These are phyloP conservation scores for Volvox reticuliferus DNA, from an alignment of 139 green algal genomes.

Conservation along the genomic window DNA sequence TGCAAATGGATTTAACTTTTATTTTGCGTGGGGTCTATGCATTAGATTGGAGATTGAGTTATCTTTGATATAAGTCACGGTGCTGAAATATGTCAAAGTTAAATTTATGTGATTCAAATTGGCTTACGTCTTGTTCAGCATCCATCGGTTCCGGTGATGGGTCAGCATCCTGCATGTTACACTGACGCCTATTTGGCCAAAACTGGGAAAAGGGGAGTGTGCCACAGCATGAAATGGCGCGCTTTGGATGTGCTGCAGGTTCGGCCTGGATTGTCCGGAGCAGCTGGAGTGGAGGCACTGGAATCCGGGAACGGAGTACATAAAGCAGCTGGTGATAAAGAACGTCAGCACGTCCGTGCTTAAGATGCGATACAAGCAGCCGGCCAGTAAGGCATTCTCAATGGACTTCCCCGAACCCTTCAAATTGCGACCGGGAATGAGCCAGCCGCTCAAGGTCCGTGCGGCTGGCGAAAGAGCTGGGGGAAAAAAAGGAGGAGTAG, in stretches of 20 bases:
- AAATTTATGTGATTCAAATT: not conserved
- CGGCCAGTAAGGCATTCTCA: conserved; percentile 75
- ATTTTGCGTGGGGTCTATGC: not conserved
- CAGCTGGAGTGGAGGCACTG: conserved; percentile 77
- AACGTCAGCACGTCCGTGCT: conserved; percentile 74
- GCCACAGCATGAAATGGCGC: too few species aligned
- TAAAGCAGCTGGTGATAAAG: conserved; percentile 71
- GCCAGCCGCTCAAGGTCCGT: conserved; percentile 65
- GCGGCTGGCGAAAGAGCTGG: not conserved
- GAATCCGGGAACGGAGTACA: conserved; percentile 73
- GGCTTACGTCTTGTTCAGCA: too few species aligned
- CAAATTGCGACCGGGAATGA: conserved; percentile 80
- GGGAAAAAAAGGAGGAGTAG: too few species aligned
- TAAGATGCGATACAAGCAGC: conserved; percentile 74
- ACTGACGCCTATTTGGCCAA: too few species aligned
- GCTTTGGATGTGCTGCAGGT: conserved; percentile 48
- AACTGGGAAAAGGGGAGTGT: too few species aligned
- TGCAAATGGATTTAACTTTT: too few species aligned
- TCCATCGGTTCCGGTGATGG: not conserved
- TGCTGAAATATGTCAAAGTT: too few species aligned
- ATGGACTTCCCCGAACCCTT: conserved; percentile 83
- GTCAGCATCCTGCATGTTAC: too few species aligned
- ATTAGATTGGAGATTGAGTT: not conserved
- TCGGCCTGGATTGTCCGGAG: conserved; percentile 78
- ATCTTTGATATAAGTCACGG: not conserved